Evolutionary conservation across 2,329 filamentous ascomycete genomes (phyloP).

Genomic region (Penicillium frequentans): DNA sequence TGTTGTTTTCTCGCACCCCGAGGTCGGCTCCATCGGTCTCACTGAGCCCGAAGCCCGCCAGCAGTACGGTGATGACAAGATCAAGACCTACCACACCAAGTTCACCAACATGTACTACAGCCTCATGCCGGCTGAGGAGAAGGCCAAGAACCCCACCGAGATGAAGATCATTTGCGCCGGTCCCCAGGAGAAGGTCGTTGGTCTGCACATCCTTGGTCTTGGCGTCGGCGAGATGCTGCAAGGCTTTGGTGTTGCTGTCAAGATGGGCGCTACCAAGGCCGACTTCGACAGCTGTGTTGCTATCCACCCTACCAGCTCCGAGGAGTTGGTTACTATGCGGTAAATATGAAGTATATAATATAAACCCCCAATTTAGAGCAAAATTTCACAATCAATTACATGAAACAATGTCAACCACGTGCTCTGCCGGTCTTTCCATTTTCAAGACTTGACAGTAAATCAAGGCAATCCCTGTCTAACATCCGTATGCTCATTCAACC

Average conservation of each 20-base stretch:
- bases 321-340: conserved; percentile 65
- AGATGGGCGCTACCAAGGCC: conserved; percentile 77
- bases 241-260: conserved; percentile 73
- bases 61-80: conserved; percentile 50
- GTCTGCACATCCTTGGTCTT: conserved; percentile 51
- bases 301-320: conserved; percentile 74
- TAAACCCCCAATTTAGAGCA: neutral
- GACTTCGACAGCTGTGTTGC: conserved; percentile 75
- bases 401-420: neutral
- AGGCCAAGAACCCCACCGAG: conserved; percentile 50
- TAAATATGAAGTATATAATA: conserved; percentile 16
- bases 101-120: conserved; percentile 53
- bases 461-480: conserved; percentile 26
- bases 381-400: neutral
- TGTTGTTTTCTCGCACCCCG: conserved; percentile 54
- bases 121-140: conserved; percentile 49
- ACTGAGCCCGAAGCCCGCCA: conserved; percentile 51
- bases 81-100: conserved; percentile 52
- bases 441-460: neutral
- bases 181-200: conserved; percentile 52
- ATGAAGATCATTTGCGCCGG: conserved; percentile 53
- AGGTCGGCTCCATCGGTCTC: conserved; percentile 51
- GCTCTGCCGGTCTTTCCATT: too few relatives aligned
- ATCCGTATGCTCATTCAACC: conserved; percentile 39
- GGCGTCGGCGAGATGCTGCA: conserved; percentile 66